phyloP scores from a whole-genome alignment of 1,284 basidiomycete species.

The Ceratobasidium sp. region DNA sequence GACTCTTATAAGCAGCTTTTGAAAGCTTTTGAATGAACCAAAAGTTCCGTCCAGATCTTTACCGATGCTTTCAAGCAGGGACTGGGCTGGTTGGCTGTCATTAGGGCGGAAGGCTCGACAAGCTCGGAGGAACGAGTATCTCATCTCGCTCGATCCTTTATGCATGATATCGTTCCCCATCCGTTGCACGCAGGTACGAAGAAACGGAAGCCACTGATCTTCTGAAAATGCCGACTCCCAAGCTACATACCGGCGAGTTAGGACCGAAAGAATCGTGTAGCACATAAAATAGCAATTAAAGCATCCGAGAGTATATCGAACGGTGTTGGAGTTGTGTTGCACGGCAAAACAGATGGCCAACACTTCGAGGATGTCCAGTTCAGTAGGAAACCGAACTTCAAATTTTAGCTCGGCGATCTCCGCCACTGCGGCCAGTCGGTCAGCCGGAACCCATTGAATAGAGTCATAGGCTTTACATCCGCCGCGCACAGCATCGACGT shows the following conservation, averaged over 20 bases:
- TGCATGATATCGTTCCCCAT: neutral
- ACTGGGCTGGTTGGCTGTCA: neutral
- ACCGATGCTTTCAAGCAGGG: neutral
- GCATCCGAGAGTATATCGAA: neutral
- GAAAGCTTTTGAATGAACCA: neutral
- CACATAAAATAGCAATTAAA: conserved; percentile 36
- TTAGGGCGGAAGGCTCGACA: neutral
- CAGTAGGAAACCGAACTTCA: neutral
- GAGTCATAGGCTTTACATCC: neutral
- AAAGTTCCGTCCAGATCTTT: neutral
- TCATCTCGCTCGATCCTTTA: too few relatives aligned
- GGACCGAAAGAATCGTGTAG: neutral
- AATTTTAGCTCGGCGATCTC: neutral
- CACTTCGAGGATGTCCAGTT: conserved; percentile 1
- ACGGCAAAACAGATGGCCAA: conserved; percentile 8
- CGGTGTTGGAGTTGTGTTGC: neutral
- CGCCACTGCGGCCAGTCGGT: neutral
- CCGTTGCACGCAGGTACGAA: neutral
- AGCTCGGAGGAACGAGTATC: neutral
- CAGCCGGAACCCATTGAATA: conserved; percentile 8
- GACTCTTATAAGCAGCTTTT: neutral
- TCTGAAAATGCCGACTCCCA: neutral
- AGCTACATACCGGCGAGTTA: neutral
- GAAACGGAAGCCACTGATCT: neutral
- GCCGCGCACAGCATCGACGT: neutral